These are phyloP conservation scores for Suillus weaverae DNA, from an alignment of 768 basidiomycete genomes.

Conservation along the genomic window DNA sequence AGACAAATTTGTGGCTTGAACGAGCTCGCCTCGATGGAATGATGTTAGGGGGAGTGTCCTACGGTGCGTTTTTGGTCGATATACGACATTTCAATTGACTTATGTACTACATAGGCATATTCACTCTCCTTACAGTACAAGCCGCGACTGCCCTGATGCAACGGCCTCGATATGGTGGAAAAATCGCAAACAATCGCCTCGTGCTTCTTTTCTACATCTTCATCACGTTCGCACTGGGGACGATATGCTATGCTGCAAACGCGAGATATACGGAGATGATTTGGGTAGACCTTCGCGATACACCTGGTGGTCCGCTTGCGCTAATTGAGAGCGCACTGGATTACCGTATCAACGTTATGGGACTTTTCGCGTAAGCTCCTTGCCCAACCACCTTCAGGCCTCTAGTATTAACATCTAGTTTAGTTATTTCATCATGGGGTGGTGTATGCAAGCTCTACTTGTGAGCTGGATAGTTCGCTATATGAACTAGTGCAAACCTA, in stretches of 20 bases:
- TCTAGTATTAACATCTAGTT: not conserved
- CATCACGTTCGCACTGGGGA: conserved; percentile 29
- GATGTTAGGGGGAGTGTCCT: conserved; percentile 21
- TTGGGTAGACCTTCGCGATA: conserved; percentile 32
- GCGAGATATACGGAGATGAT: conserved; percentile 32
- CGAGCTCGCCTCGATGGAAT: conserved; percentile 26
- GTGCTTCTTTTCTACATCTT: conserved; percentile 22
- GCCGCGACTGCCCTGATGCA: conserved; percentile 12
- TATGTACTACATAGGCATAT: conserved; percentile 16
- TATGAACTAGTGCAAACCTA: not conserved
- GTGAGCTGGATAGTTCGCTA: conserved; percentile 8
- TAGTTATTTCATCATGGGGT: conserved; percentile 32
- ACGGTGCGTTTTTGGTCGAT: conserved; percentile 15
- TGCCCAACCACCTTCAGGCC: not conserved
- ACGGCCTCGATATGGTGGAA: conserved; percentile 4
- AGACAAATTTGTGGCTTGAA: conserved; percentile 29
- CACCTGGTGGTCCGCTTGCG: conserved; percentile 13
- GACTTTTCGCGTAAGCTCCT: conserved; percentile 16
- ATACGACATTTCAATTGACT: not conserved
- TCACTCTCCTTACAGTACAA: conserved; percentile 24
- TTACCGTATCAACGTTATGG: conserved; percentile 23
- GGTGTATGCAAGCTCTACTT: conserved; percentile 29
- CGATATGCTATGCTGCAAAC: conserved; percentile 27
- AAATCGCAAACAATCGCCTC: conserved; percentile 3
- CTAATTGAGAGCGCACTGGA: conserved; percentile 17